phyloP scores from a whole-genome alignment of 768 basidiomycete genomes.

The Boletus patriciae region DNA sequence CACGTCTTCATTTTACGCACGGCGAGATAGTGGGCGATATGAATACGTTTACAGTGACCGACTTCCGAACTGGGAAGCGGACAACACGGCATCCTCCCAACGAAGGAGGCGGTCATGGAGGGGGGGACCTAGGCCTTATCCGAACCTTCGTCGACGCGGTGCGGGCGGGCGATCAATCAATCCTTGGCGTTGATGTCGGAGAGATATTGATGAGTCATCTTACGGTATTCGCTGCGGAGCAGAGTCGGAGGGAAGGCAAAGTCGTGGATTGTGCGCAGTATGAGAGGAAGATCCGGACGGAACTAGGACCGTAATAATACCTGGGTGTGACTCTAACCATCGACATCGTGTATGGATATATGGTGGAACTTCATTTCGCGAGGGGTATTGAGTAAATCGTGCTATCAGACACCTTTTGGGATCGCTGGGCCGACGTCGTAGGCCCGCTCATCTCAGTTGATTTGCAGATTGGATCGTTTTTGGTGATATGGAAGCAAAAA shows the following conservation, averaged over 20 bases:
- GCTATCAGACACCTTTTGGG: too few species aligned
- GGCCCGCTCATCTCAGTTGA: too few species aligned
- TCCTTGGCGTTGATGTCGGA: constrained; percentile 62
- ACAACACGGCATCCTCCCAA: constrained; percentile 48
- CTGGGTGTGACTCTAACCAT: neutral
- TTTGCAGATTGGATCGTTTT: too few species aligned
- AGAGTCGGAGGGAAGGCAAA: constrained; percentile 63
- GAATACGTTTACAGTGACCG: constrained; percentile 68
- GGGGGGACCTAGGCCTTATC: constrained; percentile 80
- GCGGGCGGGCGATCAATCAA: constrained; percentile 55
- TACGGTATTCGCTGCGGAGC: constrained; percentile 86
- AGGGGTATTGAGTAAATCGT: too few species aligned
- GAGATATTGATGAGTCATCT: constrained; percentile 79
- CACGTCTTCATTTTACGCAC: constrained; percentile 79
- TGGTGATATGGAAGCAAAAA: neutral
- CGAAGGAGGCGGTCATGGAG: constrained; percentile 78
- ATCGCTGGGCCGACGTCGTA: too few species aligned
- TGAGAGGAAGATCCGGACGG: constrained; percentile 50
- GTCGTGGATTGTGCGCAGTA: constrained; percentile 72
- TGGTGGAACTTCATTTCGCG: too few species aligned
- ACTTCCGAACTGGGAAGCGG: constrained; percentile 60
- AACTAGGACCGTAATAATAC: constrained; percentile 13
- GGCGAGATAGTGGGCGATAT: constrained; percentile 92
- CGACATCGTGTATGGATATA: neutral
- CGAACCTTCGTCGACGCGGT: constrained; percentile 76